phyloP scores from a whole-genome alignment of 73 alveolate species.

The Paramecium sonneborni region DNA sequence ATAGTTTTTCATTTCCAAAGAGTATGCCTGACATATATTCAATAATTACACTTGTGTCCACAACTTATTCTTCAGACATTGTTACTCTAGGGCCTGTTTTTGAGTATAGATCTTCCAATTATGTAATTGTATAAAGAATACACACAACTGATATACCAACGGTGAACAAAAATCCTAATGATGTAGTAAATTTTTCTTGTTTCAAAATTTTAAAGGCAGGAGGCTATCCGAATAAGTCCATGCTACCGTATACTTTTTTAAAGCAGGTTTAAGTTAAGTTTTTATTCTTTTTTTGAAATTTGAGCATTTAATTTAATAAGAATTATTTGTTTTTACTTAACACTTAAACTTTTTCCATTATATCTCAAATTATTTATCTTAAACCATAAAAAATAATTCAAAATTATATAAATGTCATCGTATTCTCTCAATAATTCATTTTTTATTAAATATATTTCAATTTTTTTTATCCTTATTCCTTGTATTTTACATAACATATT shows the following conservation, averaged over 20 bases:
- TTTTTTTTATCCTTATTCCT: neutral
- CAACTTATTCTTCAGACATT: neutral
- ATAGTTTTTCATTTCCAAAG: neutral
- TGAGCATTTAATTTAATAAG: neutral
- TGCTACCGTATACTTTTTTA: neutral
- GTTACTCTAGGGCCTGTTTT: neutral
- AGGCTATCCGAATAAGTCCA: conserved; percentile 29
- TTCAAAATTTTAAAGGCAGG: conserved; percentile 13
- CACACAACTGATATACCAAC: neutral
- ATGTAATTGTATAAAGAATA: neutral
- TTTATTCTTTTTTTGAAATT: neutral
- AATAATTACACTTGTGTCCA: conserved; percentile 2
- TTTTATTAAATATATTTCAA: neutral
- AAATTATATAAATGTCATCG: neutral
- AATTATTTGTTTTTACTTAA: neutral
- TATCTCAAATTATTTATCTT: neutral
- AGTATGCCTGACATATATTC: neutral
- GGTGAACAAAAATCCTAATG: neutral
- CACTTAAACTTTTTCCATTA: neutral
- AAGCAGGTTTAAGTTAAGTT: neutral
- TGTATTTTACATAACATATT: no score
- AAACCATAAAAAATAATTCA: neutral
- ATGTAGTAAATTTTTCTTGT: neutral
- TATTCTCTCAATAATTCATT: neutral
- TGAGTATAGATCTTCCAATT: neutral